These are phyloP conservation scores for Rhynchospora pubera DNA, from an alignment of 176 grass and related monocot genomes.

Conservation along the genomic window DNA sequence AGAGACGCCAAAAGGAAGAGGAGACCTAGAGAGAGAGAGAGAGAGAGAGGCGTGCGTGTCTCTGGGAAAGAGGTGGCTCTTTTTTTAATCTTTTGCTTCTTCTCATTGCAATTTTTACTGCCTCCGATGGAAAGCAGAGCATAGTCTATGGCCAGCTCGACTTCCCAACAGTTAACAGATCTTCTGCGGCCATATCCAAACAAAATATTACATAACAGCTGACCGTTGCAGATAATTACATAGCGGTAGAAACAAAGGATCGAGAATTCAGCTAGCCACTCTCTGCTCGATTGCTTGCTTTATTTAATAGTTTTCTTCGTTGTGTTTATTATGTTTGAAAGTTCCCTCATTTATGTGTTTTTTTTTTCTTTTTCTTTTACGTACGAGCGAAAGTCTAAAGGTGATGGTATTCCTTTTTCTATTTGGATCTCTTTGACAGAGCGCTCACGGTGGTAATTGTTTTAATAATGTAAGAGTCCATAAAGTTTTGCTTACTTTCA, in stretches of 20 bases:
- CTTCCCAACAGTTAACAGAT: not conserved
- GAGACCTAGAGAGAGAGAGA: slow-evolving; percentile 22
- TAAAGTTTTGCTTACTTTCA: not conserved
- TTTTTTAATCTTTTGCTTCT: slow-evolving; percentile 23
- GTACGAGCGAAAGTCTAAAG: not conserved
- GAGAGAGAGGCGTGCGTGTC: slow-evolving; percentile 21
- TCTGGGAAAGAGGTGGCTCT: slow-evolving; percentile 14
- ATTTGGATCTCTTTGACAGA: not conserved
- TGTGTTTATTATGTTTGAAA: not conserved
- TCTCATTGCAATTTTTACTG: slow-evolving; percentile 12
- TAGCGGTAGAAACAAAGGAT: not conserved
- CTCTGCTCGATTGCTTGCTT: not conserved
- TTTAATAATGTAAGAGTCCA: not conserved
- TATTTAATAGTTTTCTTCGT: not conserved
- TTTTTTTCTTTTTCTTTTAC: not conserved
- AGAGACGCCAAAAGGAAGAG: slow-evolving; percentile 12
- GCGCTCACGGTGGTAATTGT: not conserved
- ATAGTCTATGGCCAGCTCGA: not conserved
- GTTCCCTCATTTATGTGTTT: not conserved
- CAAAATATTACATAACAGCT: not conserved
- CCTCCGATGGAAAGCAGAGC: not conserved
- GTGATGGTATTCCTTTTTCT: not conserved
- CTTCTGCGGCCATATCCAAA: not conserved
- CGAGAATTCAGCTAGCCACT: not conserved
- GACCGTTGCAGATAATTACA: not conserved